phyloP scores from a whole-genome alignment of 192 early-diverging fungal species.

The Cladochytrium replicatum region DNA sequence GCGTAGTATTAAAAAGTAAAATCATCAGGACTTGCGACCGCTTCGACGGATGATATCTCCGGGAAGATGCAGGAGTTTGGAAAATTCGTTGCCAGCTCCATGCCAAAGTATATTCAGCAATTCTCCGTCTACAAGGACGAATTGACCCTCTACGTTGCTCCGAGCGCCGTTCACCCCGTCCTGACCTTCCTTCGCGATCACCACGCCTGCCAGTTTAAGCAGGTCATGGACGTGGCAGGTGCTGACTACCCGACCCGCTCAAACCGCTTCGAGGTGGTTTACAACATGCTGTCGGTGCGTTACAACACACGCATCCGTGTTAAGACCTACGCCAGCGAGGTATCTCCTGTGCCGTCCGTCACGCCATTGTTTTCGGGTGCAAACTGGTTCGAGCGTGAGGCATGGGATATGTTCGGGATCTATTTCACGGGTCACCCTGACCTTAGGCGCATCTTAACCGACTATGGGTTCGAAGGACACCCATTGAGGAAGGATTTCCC shows the following conservation, averaged over 20 bases:
- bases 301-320: constrained; percentile 92
- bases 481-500: constrained; percentile 96
- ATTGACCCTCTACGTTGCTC: constrained; percentile 87
- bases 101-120: constrained; percentile 96
- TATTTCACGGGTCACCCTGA: constrained; percentile 95
- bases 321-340: constrained; percentile 93
- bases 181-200: constrained; percentile 90
- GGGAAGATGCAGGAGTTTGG: constrained; percentile 73
- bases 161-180: constrained; percentile 63
- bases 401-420: constrained; percentile 97
- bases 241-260: constrained; percentile 83
- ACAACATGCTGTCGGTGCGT: constrained; percentile 76
- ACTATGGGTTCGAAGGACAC: constrained; percentile 97
- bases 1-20: too few relatives aligned
- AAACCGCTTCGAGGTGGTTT: constrained; percentile 96
- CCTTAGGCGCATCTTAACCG: constrained; percentile 89
- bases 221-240: constrained; percentile 77
- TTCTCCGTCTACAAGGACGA: constrained; percentile 97
- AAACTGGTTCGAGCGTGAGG: constrained; percentile 98
- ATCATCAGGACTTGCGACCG: too few relatives aligned
- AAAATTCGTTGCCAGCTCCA: constrained; percentile 67
- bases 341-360: constrained; percentile 79
- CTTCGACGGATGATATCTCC: too few relatives aligned
- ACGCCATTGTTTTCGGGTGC: constrained; percentile 70
- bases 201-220: constrained; percentile 85